Conservation (phyloP, 805 yeast genomes). For the Monosporozyma yasuniensis region DNA sequence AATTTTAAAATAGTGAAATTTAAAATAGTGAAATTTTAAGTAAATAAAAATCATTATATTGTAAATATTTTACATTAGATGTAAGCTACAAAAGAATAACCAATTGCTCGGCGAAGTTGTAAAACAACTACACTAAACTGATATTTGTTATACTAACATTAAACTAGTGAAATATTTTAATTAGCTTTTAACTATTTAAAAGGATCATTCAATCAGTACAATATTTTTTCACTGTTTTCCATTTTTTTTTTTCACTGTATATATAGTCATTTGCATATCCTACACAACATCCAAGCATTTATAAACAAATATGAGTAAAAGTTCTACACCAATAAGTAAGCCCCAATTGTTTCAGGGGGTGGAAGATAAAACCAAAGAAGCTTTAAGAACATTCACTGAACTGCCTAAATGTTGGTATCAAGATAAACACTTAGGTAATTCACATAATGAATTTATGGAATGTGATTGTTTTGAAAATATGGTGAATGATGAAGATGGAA, state of each 20-base stretch:
- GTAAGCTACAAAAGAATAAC: neutral
- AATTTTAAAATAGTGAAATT: neutral
- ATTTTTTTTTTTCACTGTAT: neutral
- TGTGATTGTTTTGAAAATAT: conserved; percentile 66
- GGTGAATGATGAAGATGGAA: conserved; percentile 28
- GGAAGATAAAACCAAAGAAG: conserved; percentile 61
- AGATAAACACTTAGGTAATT: conserved; percentile 51
- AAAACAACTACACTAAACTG: neutral
- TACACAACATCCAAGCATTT: neutral
- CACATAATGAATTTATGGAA: conserved; percentile 68
- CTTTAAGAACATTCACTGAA: conserved; percentile 46
- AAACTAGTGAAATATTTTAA: neutral
- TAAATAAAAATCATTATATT: neutral
- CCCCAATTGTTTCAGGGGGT: conserved; percentile 27
- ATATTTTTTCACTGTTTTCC: neutral
- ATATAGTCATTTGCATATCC: neutral
- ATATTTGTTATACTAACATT: neutral
- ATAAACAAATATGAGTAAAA: neutral
- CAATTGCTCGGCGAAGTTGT: neutral
- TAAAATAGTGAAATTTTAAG: neutral
- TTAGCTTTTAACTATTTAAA: neutral
- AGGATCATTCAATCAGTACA: neutral
- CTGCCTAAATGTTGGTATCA: conserved; percentile 56
- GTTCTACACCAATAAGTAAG: neutral
- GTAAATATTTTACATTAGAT: neutral